Evolutionary conservation across 2,329 filamentous ascomycete genomes (phyloP).

Genomic region (Periglandula ipomoeae): DNA sequence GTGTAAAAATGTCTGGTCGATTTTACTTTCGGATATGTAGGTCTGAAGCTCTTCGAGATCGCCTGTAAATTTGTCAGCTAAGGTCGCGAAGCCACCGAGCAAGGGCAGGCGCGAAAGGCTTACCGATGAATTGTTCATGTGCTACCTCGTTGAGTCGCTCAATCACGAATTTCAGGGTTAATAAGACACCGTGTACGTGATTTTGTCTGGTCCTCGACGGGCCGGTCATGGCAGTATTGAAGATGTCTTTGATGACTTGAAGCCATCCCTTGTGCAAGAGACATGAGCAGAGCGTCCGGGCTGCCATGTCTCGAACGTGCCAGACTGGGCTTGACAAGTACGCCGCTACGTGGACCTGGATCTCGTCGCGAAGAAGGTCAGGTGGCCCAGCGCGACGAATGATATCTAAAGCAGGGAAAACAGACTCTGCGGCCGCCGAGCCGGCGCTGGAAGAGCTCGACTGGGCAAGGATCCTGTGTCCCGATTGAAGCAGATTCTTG

Average conservation of each 20-base stretch:
- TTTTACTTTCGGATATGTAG: slow-evolving; percentile 20
- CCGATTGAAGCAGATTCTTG: slow-evolving; percentile 49
- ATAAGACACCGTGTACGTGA: slow-evolving; percentile 46
- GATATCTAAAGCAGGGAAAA: slow-evolving; percentile 78
- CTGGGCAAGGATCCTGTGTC: slow-evolving; percentile 34
- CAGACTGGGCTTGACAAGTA: slow-evolving; percentile 64
- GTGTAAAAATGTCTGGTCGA: slow-evolving; percentile 14
- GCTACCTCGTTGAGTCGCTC: slow-evolving; percentile 42
- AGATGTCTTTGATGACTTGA: slow-evolving; percentile 26
- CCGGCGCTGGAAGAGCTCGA: slow-evolving; percentile 18
- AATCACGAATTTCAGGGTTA: slow-evolving; percentile 47
- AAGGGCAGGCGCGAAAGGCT: slow-evolving; percentile 12
- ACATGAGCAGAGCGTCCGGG: slow-evolving; percentile 60
- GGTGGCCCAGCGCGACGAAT: slow-evolving; percentile 64
- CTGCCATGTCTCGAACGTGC: slow-evolving; percentile 76
- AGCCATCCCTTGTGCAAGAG: slow-evolving; percentile 44
- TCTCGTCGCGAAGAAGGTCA: slow-evolving; percentile 39
- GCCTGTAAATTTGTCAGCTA: slow-evolving; percentile 14
- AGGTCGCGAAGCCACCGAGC: background rate
- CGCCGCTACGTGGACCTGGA: slow-evolving; percentile 48
- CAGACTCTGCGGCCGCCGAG: slow-evolving; percentile 46
- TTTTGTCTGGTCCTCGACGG: slow-evolving; percentile 33
- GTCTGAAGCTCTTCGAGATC: slow-evolving; percentile 20
- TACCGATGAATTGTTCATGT: slow-evolving; percentile 32
- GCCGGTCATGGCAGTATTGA: slow-evolving; percentile 20